Base-by-base conservation (phyloP, 768 basidiomycete genomes). In the Calocera cornea region DNA sequence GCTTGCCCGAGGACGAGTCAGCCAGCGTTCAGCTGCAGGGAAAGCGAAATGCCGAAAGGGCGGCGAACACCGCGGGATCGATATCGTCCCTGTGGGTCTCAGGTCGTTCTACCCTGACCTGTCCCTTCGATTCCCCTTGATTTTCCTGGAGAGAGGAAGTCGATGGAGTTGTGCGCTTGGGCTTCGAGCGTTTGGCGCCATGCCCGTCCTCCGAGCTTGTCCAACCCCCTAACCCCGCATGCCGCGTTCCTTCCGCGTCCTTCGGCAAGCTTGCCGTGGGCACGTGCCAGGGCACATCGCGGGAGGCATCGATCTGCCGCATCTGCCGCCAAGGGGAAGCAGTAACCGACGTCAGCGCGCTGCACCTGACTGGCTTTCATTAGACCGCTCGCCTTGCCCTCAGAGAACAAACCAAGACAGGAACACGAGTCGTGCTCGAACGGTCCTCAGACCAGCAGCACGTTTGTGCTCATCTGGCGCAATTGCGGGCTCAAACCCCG, bases 181-280 rank as follows among this genome's bases (percentile, higher is more conserved):
- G 5, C 19, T 19, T 19, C 24, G 7, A 19, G 44, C 44, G 19
- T 10, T 17, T 47, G 5, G 36, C 44, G 44, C 44, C 44, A 47
- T 47, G 19, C 24, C 16, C 19, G 24, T 47, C 54, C 14, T 60
- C 2, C 54, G 27, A 60, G 54, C 54, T 60, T 60, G 54, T 60
- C 27, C 54, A 29, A 27, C 11, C 54, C 24, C 24, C 16, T 16
- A 60, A 31, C 54, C 54, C 54, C 54, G 54, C 54, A 60, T 60
- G 54, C 54, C 54, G 54, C 54, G 54, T 60, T 60, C 31, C 54
- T 60, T 60, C 54, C 54, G 54, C 31, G 54, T 60, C 44, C 44
- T n/a, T 47, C 54, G 54, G 54, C 54, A 60, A 60, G 54, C 54
- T 60, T 60, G 54, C 54, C 5, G 54, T 27, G 27, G 22, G 54